Evolutionary conservation across 257 asterid genomes (phyloP).

Genomic region (Petrea volubilis): DNA sequence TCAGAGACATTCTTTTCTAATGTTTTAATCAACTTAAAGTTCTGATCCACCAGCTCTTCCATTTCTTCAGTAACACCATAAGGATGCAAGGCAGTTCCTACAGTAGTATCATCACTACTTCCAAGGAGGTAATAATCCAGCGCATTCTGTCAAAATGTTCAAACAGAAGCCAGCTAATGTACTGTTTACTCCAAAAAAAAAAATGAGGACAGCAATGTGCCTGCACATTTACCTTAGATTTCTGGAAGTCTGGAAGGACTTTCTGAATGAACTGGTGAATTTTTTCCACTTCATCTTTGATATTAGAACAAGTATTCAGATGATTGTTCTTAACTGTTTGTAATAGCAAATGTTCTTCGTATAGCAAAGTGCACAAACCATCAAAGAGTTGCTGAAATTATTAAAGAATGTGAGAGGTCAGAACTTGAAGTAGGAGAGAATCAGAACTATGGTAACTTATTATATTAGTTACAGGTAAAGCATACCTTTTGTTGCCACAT

Average conservation of each 20-base stretch:
- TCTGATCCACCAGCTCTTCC: slow-evolving; percentile 58
- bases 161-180: slow-evolving; percentile 18
- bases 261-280: slow-evolving; percentile 49
- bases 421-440: slow-evolving; percentile 11
- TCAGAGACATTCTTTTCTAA: slow-evolving; percentile 49
- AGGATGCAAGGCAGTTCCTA: slow-evolving; percentile 53
- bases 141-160: slow-evolving; percentile 47
- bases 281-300: slow-evolving; percentile 47
- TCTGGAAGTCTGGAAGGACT: slow-evolving; percentile 58
- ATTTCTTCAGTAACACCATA: slow-evolving; percentile 70
- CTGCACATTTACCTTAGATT: slow-evolving; percentile 60
- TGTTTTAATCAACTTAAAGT: slow-evolving; percentile 51
- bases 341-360: slow-evolving; percentile 64
- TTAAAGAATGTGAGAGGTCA: slow-evolving; percentile 2
- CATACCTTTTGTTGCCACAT: slow-evolving; percentile 96
- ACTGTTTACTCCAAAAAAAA: slow-evolving; percentile 8
- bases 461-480: background rate
- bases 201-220: background rate
- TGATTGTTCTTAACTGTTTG: slow-evolving; percentile 59
- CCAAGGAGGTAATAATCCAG: slow-evolving; percentile 78
- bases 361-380: slow-evolving; percentile 56
- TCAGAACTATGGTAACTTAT: too few relatives aligned
- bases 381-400: slow-evolving; percentile 83
- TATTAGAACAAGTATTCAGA: slow-evolving; percentile 57
- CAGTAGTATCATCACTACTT: slow-evolving; percentile 36